Evolutionary conservation across 2,329 filamentous ascomycete species (phyloP).

Genomic region (Fusarium palustre): DNA sequence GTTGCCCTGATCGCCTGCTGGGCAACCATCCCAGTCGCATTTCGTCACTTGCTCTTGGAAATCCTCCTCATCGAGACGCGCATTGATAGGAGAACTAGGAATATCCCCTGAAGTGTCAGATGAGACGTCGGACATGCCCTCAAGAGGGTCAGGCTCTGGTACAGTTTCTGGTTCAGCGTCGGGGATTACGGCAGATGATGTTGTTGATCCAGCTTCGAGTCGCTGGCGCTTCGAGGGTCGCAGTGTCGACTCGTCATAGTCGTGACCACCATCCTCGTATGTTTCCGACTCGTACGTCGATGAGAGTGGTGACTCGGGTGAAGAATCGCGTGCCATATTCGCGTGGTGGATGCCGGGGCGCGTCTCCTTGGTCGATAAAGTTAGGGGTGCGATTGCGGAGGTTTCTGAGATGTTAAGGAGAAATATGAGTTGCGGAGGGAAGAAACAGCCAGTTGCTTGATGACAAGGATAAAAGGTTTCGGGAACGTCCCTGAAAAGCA

Average conservation of each 20-base stretch:
- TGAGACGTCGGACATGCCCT: constrained; percentile 78
- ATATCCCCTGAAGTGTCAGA: constrained; percentile 91
- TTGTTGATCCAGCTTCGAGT: constrained; percentile 58
- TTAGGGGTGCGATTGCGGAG: constrained; percentile 10
- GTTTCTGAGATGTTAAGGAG: neutral
- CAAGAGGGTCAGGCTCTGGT: constrained; percentile 64
- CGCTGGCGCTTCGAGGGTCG: constrained; percentile 63
- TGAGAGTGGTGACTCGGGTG: constrained; percentile 61
- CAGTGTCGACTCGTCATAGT: constrained; percentile 56
- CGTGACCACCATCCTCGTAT: constrained; percentile 60
- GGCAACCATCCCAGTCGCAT: constrained; percentile 83
- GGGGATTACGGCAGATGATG: constrained; percentile 58
- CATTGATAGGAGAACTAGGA: constrained; percentile 75
- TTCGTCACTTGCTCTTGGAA: constrained; percentile 81
- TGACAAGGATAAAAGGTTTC: constrained; percentile 1
- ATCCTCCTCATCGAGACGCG: constrained; percentile 79
- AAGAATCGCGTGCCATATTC: constrained; percentile 53
- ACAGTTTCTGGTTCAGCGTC: constrained; percentile 60
- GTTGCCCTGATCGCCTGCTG: constrained; percentile 76
- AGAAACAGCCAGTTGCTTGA: neutral
- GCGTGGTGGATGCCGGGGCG: constrained; percentile 41
- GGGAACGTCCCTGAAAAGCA: constrained; percentile 12
- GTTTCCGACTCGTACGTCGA: constrained; percentile 60
- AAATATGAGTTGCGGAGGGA: neutral
- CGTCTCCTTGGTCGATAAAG: constrained; percentile 37